phyloP scores from a whole-genome alignment of 805 yeast species.

The Starmera pachycereana region DNA sequence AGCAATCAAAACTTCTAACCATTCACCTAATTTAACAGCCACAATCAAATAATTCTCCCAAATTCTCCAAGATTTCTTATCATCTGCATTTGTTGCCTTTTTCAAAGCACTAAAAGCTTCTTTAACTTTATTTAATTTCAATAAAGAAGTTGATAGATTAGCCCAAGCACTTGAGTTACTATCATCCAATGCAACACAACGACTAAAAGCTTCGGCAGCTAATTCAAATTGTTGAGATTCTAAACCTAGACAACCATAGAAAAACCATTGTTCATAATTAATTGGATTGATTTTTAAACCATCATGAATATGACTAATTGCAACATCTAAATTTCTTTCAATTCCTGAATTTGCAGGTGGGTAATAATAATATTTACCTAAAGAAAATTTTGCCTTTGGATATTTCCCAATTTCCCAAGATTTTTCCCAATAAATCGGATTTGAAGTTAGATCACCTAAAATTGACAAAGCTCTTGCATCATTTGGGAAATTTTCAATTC shows the following conservation, averaged over 20 bases:
- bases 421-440: constrained; percentile 67
- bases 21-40: constrained; percentile 72
- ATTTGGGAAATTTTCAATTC: constrained; percentile 46
- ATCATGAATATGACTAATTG: constrained; percentile 63
- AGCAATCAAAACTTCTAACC: constrained; percentile 82
- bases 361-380: constrained; percentile 60
- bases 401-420: constrained; percentile 85
- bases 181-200: constrained; percentile 82
- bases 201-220: constrained; percentile 86
- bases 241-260: constrained; percentile 84
- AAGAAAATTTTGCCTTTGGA: constrained; percentile 75
- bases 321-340: constrained; percentile 37
- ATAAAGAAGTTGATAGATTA: constrained; percentile 73
- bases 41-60: constrained; percentile 83
- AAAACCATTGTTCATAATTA: constrained; percentile 76
- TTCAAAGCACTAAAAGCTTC: constrained; percentile 83
- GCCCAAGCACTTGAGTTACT: constrained; percentile 82
- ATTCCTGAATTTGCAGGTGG: constrained; percentile 48
- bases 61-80: constrained; percentile 74
- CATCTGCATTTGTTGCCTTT: constrained; percentile 65
- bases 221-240: constrained; percentile 60
- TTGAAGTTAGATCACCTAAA: constrained; percentile 74
- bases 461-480: constrained; percentile 81
- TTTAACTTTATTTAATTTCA: constrained; percentile 49
- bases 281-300: constrained; percentile 66